Conservation (phyloP, 495 filamentous ascomycete species). For the Trichoderma virens region DNA sequence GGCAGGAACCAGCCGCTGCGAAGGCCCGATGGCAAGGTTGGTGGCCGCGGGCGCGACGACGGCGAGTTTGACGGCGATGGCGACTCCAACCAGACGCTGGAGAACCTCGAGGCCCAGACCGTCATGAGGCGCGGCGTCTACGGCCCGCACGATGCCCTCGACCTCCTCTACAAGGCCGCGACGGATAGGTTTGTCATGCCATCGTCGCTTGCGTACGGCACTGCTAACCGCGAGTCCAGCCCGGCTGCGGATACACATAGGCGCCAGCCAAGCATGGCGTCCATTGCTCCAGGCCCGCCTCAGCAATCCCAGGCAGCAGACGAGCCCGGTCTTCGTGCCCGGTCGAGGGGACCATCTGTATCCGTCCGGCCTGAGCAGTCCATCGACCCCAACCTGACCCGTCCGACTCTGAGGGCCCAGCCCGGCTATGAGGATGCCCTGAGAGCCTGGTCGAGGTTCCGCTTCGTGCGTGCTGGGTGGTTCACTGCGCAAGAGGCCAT, state of each 20-base stretch:
- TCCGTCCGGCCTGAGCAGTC: conserved; percentile 19
- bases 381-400: conserved; percentile 31
- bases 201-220: conserved; percentile 20
- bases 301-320: neutral
- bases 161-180: conserved; percentile 62
- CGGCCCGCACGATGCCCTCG: conserved; percentile 63
- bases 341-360: neutral
- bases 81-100: conserved; percentile 37
- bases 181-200: conserved; percentile 27
- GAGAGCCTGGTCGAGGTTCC: conserved; percentile 78
- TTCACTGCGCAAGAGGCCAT: conserved; percentile 90
- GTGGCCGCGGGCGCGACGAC: conserved; percentile 24
- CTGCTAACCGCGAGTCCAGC: conserved; percentile 5
- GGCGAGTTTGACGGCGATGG: conserved; percentile 34
- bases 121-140: conserved; percentile 57
- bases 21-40: conserved; percentile 32
- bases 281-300: neutral
- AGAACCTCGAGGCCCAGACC: conserved; percentile 54
- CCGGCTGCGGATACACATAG: conserved; percentile 5
- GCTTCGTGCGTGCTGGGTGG: conserved; percentile 93
- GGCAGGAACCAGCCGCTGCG: conserved; percentile 50
- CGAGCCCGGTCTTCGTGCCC: neutral
- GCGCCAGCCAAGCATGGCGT: neutral
- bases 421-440: conserved; percentile 59
- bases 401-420: conserved; percentile 28